A percentile compares a stretch with the other conserved stretches of the same genome.
phyloP scores from a whole-genome alignment of 1,284 basidiomycete genomes.

The Inonotus obliquus region DNA sequence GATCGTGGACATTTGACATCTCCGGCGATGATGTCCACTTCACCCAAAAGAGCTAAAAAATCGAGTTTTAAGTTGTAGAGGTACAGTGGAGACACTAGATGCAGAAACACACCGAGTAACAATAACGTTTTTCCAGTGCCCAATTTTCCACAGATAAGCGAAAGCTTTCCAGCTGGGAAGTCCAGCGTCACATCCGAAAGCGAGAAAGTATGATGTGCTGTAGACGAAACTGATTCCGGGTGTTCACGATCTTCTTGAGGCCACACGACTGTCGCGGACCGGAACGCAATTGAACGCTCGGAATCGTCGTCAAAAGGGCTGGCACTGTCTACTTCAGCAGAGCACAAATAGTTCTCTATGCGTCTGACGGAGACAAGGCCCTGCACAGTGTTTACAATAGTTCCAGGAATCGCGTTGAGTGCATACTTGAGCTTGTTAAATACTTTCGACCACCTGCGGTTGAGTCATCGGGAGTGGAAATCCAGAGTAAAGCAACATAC shows the following conservation, averaged over 20 bases:
- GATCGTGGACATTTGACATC: conserved; percentile 80
- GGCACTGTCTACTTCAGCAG: conserved; percentile 62
- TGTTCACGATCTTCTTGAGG: conserved; percentile 60
- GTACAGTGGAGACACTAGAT: background rate
- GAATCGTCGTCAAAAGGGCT: conserved; percentile 47
- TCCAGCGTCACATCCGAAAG: conserved; percentile 72
- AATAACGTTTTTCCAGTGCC: conserved; percentile 84
- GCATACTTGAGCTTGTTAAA: conserved; percentile 86
- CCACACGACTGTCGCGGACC: conserved; percentile 87
- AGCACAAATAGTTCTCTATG: conserved; percentile 84
- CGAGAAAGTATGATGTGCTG: conserved; percentile 74
- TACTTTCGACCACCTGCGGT: conserved; percentile 35
- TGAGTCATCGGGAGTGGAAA: conserved; percentile 22
- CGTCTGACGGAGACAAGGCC: conserved; percentile 82
- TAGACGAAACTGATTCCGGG: conserved; percentile 49
- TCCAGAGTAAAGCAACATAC: background rate
- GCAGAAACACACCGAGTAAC: conserved; percentile 48
- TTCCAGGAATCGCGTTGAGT: conserved; percentile 83
- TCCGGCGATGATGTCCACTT: conserved; percentile 81
- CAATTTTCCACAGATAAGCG: conserved; percentile 77
- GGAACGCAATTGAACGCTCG: conserved; percentile 61
- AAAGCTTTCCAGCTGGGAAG: conserved; percentile 76
- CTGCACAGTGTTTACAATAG: conserved; percentile 76
- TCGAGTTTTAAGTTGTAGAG: background rate
- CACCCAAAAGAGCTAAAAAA: conserved; percentile 70